phyloP scores from a whole-genome alignment of 805 yeast genomes.

The Lachancea sp. region DNA sequence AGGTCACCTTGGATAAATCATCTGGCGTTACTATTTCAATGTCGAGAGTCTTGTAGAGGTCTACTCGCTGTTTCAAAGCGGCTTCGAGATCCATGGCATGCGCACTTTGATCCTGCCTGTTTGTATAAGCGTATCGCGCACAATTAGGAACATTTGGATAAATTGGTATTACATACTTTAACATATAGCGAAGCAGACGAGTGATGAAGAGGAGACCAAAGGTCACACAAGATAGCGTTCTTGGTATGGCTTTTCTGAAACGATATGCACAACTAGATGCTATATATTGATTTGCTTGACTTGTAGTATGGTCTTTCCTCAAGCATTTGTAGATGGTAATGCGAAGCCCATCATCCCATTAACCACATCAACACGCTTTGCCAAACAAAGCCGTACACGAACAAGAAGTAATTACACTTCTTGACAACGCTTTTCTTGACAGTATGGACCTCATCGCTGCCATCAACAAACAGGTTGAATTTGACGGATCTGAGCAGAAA shows the following conservation, averaged over 20 bases:
- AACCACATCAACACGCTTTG: constrained; percentile 74
- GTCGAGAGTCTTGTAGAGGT: constrained; percentile 41
- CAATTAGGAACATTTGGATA: too few relatives aligned
- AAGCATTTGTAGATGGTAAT: neutral
- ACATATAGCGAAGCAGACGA: too few relatives aligned
- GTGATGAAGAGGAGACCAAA: too few relatives aligned
- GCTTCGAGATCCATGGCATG: constrained; percentile 10
- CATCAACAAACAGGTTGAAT: constrained; percentile 37
- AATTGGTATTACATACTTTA: too few relatives aligned
- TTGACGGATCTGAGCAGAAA: constrained; percentile 55
- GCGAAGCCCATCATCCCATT: constrained; percentile 36
- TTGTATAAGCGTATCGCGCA: neutral
- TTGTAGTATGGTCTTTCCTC: neutral
- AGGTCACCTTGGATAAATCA: constrained; percentile 39
- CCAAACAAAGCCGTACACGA: constrained; percentile 73
- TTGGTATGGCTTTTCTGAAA: too few relatives aligned
- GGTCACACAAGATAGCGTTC: too few relatives aligned
- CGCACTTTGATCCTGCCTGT: neutral
- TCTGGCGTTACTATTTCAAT: constrained; percentile 34
- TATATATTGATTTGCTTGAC: neutral
- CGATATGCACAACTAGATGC: neutral
- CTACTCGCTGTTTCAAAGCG: constrained; percentile 7
- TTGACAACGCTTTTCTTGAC: constrained; percentile 59
- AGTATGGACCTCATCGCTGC: constrained; percentile 39
- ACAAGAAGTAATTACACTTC: constrained; percentile 79